These are phyloP conservation scores for Arctium minus DNA, from an alignment of 129 eudicot species.

Conservation along the genomic window DNA sequence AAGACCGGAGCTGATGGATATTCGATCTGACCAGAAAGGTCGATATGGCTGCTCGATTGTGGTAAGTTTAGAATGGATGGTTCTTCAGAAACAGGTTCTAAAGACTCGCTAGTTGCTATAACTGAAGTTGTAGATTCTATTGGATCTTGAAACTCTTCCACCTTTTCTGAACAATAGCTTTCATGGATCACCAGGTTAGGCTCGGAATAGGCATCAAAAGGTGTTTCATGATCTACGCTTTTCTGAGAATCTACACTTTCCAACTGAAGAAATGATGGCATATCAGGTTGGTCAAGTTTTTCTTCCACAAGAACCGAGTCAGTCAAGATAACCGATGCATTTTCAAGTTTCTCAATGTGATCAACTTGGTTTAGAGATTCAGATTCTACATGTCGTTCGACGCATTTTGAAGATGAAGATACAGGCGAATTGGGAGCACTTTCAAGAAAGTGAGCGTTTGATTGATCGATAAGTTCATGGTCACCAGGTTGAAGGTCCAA, in stretches of 20 bases:
- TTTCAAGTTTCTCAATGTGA: constrained; percentile 7
- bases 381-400: too few relatives aligned
- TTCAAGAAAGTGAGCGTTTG: constrained; percentile 24
- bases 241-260: constrained; percentile 3
- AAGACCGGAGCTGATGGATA: constrained; percentile 18
- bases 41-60: constrained; percentile 14
- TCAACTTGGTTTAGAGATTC: too few relatives aligned
- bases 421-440: constrained; percentile 14
- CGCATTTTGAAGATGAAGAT: neutral
- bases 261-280: neutral
- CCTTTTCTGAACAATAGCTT: neutral
- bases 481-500: neutral
- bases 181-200: constrained; percentile 5
- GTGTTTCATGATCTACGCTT: constrained; percentile 26
- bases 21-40: constrained; percentile 15
- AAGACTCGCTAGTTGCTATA: constrained; percentile 6
- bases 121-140: neutral
- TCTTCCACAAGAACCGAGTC: constrained; percentile 21
- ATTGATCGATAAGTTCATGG: neutral
- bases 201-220: constrained; percentile 11
- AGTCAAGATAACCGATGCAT: constrained; percentile 15
- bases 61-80: constrained; percentile 14
- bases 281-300: constrained; percentile 19
- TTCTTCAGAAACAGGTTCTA: constrained; percentile 13
- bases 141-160: constrained; percentile 10